phyloP scores from a whole-genome alignment of 495 filamentous ascomycete species.

The Penicillium dipodomyicola region DNA sequence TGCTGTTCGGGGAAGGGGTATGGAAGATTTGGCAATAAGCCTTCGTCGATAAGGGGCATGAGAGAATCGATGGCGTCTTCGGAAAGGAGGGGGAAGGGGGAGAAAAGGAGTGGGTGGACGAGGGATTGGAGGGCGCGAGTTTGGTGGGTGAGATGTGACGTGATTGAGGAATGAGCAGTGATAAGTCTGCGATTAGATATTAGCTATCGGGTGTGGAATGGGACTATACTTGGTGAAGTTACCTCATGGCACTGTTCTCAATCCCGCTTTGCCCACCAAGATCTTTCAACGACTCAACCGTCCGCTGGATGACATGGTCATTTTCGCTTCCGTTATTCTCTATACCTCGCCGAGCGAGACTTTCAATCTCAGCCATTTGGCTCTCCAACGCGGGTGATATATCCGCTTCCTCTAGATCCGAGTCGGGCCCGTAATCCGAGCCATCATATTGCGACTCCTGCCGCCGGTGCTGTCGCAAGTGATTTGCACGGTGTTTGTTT shows the following conservation, averaged over 20 bases:
- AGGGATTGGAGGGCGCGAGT: slow-evolving; percentile 78
- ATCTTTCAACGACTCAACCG: slow-evolving; percentile 72
- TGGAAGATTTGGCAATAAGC: slow-evolving; percentile 46
- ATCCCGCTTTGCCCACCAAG: slow-evolving; percentile 77
- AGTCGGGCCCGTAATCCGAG: slow-evolving; percentile 62
- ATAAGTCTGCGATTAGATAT: slow-evolving; percentile 60
- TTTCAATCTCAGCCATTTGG: slow-evolving; percentile 75
- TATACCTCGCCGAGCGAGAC: slow-evolving; percentile 66
- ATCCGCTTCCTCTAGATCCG: slow-evolving; percentile 67
- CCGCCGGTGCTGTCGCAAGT: slow-evolving; percentile 43
- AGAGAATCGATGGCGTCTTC: slow-evolving; percentile 66
- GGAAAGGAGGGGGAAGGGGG: slow-evolving; percentile 53
- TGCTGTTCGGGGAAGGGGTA: slow-evolving; percentile 50
- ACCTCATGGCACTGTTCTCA: slow-evolving; percentile 78
- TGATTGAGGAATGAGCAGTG: slow-evolving; percentile 81
- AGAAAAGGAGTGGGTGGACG: slow-evolving; percentile 62
- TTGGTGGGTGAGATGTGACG: slow-evolving; percentile 81
- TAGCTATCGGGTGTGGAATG: slow-evolving; percentile 17
- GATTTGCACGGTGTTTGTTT: slow-evolving; percentile 31
- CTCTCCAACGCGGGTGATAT: slow-evolving; percentile 71
- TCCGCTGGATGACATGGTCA: slow-evolving; percentile 67
- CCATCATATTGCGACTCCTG: slow-evolving; percentile 55
- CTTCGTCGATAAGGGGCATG: slow-evolving; percentile 62
- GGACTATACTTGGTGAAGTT: slow-evolving; percentile 22
- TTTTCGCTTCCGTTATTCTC: slow-evolving; percentile 67